phyloP scores from a whole-genome alignment of 2,329 filamentous ascomycete genomes.

The Calonectria crousiana region DNA sequence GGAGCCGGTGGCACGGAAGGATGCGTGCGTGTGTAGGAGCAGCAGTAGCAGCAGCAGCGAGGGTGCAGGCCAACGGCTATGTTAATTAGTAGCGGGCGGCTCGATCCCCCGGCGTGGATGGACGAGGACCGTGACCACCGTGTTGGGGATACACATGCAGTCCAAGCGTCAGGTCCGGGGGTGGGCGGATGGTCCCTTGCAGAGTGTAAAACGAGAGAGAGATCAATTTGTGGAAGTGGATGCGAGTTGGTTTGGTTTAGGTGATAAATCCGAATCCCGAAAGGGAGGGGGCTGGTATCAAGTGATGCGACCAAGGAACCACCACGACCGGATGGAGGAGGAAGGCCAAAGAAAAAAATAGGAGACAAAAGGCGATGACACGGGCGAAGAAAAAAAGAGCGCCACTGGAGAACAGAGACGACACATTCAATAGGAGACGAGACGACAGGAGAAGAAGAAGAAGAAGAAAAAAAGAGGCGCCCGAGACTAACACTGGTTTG shows the following conservation, averaged over 20 bases:
- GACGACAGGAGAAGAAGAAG: neutral
- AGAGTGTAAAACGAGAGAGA: neutral
- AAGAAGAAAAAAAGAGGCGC: neutral
- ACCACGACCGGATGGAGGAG: neutral
- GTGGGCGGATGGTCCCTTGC: slow-evolving; percentile 7
- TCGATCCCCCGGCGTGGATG: slow-evolving; percentile 15
- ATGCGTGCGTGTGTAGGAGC: neutral
- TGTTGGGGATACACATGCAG: neutral
- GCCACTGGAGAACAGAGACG: neutral
- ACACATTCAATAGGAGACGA: neutral
- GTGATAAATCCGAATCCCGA: neutral
- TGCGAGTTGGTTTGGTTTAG: neutral
- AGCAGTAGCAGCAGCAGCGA: neutral
- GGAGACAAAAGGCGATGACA: neutral
- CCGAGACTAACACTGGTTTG: slow-evolving; percentile 9
- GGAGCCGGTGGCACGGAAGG: neutral
- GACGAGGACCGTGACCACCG: slow-evolving; percentile 2
- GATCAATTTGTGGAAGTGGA: slow-evolving; percentile 9
- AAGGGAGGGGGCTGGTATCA: neutral
- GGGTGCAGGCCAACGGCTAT: neutral
- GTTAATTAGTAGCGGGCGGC: neutral
- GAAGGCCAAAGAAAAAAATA: neutral
- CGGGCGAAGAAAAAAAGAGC: neutral
- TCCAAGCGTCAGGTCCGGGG: slow-evolving; percentile 12
- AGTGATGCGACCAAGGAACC: neutral